A percentile compares a stretch with the other conserved stretches of the same genome.
phyloP scores from a whole-genome alignment of 2,329 filamentous ascomycete species.

The Phaeosphaeriaceae sp. region DNA sequence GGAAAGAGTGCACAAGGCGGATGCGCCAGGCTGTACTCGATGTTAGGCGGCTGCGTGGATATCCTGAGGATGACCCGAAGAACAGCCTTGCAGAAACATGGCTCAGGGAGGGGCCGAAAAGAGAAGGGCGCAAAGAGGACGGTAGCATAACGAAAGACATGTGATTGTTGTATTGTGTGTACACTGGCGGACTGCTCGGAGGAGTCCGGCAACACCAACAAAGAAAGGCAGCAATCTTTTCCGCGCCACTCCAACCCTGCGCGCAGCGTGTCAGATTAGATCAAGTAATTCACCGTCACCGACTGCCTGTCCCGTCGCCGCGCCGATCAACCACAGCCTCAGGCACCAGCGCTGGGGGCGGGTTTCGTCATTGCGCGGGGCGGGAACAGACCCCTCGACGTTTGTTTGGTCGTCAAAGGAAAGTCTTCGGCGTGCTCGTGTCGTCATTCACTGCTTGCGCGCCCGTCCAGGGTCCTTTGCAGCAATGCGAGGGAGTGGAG shows the following conservation, averaged over 20 bases:
- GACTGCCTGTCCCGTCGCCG: constrained; percentile 30
- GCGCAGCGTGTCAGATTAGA: constrained; percentile 64
- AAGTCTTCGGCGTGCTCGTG: constrained; percentile 43
- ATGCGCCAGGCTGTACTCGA: constrained; percentile 83
- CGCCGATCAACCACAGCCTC: constrained; percentile 33
- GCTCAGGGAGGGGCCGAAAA: constrained; percentile 62
- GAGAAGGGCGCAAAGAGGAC: constrained; percentile 66
- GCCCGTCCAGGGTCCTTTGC: constrained; percentile 5
- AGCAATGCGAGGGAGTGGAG: not conserved
- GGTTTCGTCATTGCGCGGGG: constrained; percentile 27
- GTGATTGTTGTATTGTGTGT: constrained; percentile 32
- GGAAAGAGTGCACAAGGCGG: constrained; percentile 80
- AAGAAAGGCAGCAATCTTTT: not conserved
- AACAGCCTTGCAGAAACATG: constrained; percentile 83
- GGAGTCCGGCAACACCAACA: not conserved
- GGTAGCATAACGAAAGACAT: constrained; percentile 67
- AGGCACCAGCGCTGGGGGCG: constrained; percentile 14
- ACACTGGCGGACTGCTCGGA: not conserved
- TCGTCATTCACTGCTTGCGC: constrained; percentile 43
- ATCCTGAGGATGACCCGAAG: constrained; percentile 81
- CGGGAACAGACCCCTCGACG: constrained; percentile 15
- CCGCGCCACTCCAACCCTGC: constrained; percentile 3
- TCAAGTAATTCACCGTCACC: constrained; percentile 64
- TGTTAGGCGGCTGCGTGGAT: constrained; percentile 73
- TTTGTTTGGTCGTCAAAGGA: constrained; percentile 12